Conservation (phyloP, 345 rosid genomes). For the Turritis glabra region DNA sequence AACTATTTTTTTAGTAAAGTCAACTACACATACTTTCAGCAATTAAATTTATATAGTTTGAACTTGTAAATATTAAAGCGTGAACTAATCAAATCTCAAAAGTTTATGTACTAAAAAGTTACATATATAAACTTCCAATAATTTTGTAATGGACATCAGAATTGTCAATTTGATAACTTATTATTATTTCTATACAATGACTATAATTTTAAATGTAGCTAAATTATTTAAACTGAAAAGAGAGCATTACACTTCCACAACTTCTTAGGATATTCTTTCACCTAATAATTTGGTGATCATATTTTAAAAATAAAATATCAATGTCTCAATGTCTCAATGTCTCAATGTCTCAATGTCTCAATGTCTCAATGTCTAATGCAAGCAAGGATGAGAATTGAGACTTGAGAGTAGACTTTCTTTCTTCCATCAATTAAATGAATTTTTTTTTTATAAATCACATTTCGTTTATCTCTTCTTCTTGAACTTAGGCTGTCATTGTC, state of each 20-base stretch:
- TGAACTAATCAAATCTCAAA: neutral
- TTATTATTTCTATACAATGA: neutral
- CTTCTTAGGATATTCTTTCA: slow-evolving; percentile 36
- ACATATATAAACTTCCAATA: neutral
- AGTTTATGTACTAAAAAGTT: neutral
- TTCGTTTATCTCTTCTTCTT: neutral
- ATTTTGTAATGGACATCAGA: neutral
- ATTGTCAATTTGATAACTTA: neutral
- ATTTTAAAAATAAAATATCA: neutral
- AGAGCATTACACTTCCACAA: slow-evolving; percentile 40
- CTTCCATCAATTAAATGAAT: neutral
- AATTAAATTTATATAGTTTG: neutral
- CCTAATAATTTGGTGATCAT: slow-evolving; percentile 32
- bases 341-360: too few species aligned
- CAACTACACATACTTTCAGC: neutral
- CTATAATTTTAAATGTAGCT: slow-evolving; percentile 6
- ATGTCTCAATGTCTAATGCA: slow-evolving; percentile 18
- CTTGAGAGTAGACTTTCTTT: slow-evolving; percentile 30
- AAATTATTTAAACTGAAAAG: neutral
- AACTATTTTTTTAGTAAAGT: neutral
- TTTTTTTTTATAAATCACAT: neutral
- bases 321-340: neutral
- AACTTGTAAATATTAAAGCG: neutral
- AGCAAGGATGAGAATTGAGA: slow-evolving; percentile 25
- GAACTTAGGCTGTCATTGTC: neutral